A percentile compares a stretch with the other conserved stretches of the same genome.
These are phyloP conservation scores for Delonix regia DNA, from an alignment of 306 rosid genomes.

Conservation along the genomic window DNA sequence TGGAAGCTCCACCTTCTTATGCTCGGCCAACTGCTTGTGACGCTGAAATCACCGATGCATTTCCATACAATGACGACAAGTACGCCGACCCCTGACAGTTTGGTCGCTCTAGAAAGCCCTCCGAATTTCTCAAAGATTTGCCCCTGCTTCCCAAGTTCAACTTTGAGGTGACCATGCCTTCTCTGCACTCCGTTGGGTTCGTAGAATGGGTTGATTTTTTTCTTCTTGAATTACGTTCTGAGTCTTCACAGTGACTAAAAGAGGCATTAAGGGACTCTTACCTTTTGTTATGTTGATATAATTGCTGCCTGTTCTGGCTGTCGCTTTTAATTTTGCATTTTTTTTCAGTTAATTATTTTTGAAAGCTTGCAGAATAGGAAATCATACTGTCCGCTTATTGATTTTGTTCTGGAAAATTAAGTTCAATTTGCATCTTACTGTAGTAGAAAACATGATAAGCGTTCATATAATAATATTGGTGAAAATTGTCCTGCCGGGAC, in stretches of 20 bases:
- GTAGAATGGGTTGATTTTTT: neutral
- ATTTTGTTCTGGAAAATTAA: neutral
- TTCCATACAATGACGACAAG: constrained; percentile 90
- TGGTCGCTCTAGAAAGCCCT: constrained; percentile 75
- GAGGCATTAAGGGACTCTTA: neutral
- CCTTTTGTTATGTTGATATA: neutral
- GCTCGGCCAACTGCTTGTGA: constrained; percentile 47
- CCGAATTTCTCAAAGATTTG: constrained; percentile 87
- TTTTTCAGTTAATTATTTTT: too few species aligned
- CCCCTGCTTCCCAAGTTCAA: constrained; percentile 73
- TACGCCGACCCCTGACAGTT: constrained; percentile 77
- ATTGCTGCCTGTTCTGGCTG: neutral
- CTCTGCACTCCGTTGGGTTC: constrained; percentile 1
- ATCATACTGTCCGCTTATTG: neutral
- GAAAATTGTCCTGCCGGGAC: neutral
- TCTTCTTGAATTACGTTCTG: neutral
- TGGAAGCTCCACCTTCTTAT: constrained; percentile 72
- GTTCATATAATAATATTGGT: neutral
- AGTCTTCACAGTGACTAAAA: neutral
- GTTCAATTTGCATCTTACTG: neutral
- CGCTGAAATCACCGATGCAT: constrained; percentile 78
- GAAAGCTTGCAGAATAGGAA: neutral
- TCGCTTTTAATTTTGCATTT: too few species aligned
- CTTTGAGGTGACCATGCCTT: constrained; percentile 50
- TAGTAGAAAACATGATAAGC: neutral